Percentiles rank a stretch among this genome's conserved stretches.
Evolutionary conservation across 2,329 filamentous ascomycete genomes (phyloP).

Genomic region (Trichophyton verrucosum): DNA sequence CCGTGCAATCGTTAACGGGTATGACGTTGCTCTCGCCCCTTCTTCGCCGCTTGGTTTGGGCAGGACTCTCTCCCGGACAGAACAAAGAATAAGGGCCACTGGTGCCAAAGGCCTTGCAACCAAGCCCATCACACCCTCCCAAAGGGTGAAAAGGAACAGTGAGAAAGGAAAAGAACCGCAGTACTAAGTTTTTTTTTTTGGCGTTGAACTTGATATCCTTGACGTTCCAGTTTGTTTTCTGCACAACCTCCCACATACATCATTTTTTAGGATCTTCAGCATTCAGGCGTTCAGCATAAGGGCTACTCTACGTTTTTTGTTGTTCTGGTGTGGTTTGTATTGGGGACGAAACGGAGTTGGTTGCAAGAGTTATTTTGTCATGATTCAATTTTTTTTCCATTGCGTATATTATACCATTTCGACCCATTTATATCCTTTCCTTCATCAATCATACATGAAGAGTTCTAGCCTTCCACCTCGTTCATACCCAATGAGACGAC

Average conservation of each 20-base stretch:
- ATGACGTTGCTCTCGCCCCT: conserved; percentile 31
- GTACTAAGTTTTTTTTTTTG: neutral
- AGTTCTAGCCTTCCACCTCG: neutral
- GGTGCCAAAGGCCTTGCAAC: conserved; percentile 34
- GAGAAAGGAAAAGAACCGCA: neutral
- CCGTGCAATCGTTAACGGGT: conserved; percentile 24
- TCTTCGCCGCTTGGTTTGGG: conserved; percentile 28
- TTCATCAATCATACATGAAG: neutral
- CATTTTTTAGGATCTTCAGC: neutral
- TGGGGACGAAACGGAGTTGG: neutral
- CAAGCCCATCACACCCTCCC: conserved; percentile 10
- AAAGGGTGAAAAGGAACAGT: conserved; percentile 3
- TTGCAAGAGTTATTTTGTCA: neutral
- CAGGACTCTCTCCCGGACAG: conserved; percentile 31
- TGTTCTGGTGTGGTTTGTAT: neutral
- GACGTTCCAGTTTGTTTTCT: neutral
- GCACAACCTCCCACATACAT: neutral
- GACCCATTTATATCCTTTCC: neutral
- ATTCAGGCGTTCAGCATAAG: neutral
- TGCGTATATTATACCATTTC: neutral
- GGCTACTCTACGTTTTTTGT: neutral
- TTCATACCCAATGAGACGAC: neutral
- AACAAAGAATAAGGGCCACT: conserved; percentile 32
- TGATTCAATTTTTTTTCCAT: neutral
- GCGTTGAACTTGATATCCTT: neutral